Base-by-base conservation (phyloP, 2,329 filamentous ascomycete genomes). In the Cordyceps pruinosa region DNA sequence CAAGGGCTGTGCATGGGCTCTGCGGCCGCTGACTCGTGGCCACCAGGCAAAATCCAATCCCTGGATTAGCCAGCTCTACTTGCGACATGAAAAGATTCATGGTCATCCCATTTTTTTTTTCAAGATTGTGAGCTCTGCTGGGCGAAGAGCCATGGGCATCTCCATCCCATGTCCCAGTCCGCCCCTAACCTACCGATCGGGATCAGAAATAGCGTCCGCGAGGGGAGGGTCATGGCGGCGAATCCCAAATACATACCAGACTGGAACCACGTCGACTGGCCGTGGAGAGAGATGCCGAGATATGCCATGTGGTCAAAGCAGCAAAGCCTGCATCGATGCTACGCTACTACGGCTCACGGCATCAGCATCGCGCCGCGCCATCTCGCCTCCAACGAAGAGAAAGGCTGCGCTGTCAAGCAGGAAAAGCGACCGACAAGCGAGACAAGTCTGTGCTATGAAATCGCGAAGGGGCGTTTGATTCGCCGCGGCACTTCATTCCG, bases 321-420 rank as follows among this genome's bases (percentile, higher is more conserved):
- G 12, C 17, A 49, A 21, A 10, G 45, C 35, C 34, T 51, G 48
- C 26, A 42, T 42, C 35, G 25, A 26, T 53, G 39, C 50, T 9
- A 53, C 50, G n/a, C 37, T 53, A 34, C 37, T 23, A 53, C 50
- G 39, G 50, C 50, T 44, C 39, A 53, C 50, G 50, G 50, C 50
- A 53, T 53, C 50, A 35, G 39, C 28, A 21, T 23, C 21, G 3
- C 34, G 37, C 26, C 15, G 28, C 12, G 32, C 35, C 35, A 37
- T 37, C 35, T 37, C 15, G 19, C n/a, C n/a, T n/a, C n/a, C n/a
- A n/a, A n/a, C n/a, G n/a, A n/a, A n/a, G n/a, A n/a, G n/a, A n/a
- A n/a, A n/a, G n/a, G n/a, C n/a, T n/a, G n/a, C 44, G 26, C 9
- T 47, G n/a, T 21, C 4, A 47, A 37, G 10, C 17, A 17, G 2